Base-by-base conservation (phyloP, 768 basidiomycete species). In the Amanita muscaria region DNA sequence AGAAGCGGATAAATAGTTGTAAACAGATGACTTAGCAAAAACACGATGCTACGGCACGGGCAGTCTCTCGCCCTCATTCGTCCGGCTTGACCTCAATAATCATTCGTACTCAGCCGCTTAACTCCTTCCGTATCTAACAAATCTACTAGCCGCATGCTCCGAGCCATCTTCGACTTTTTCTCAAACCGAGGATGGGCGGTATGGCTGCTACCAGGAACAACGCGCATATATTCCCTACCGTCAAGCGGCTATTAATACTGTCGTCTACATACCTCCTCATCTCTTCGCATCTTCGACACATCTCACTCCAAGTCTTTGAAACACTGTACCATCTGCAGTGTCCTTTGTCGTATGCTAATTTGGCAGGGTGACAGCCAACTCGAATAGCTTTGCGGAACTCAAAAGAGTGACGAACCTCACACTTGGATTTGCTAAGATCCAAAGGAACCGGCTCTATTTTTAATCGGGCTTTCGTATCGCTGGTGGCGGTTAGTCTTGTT, bases 311-410 rank as follows among this genome's bases (percentile, higher is more conserved):
- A 11, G 67, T 73, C 4, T 61, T 91, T 0, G 67, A 69, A 21
- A 74, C 73, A 0, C 68, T 91, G n/a, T n/a, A n/a, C n/a, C n/a
- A 11, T 77, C 74, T 9, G 72, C 78, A 54, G 66, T 89, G 15
- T 78, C 87, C 2, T 88, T 88, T 53, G 73, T 90, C 38, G 76
- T 90, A 6, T 77, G 80, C 8, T 77, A 83, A 53, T 89, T 91
- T 51, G 89, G n/a, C 2, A 84, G 86, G 5, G 69, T 84, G 19
- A 72, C 76, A 3, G 70, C 73, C 1, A 69, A 73, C 1, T 60
- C 69, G 12, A 69, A 70, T 16, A 76, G 80, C 2, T 84, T 93
- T 55, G 55, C 68, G 22, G 84, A 90, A 53, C 70, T 91, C 32
- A 81, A 83, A 52, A 77, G 77, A 53, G 76, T 73, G 1, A 85